phyloP scores from a whole-genome alignment of 148 eudicot species.

The Vaccinium corymbosum region DNA sequence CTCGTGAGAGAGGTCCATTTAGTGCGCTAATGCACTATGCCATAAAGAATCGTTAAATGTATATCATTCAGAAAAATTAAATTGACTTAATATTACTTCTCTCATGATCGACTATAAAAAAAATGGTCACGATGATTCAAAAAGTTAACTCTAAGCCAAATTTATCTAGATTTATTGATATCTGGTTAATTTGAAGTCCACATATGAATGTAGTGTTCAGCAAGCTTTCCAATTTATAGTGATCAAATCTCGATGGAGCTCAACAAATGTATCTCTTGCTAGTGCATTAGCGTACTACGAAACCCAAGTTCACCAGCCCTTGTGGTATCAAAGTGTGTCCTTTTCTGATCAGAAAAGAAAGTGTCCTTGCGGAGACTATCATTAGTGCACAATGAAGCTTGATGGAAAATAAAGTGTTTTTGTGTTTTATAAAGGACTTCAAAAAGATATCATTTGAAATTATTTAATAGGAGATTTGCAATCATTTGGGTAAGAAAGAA shows the following conservation, averaged over 20 bases:
- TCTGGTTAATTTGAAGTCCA: not conserved
- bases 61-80: not conserved
- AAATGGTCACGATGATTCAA: not conserved
- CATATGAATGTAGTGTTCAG: not conserved
- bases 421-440: constrained; percentile 7
- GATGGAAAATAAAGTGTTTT: constrained; percentile 16
- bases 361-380: not conserved
- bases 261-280: not conserved
- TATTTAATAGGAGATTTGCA: constrained; percentile 13
- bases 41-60: not conserved
- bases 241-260: not conserved
- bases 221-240: not conserved
- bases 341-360: not conserved
- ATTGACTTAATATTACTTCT: not conserved
- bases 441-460: constrained; percentile 18
- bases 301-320: not conserved
- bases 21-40: not conserved
- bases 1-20: not conserved
- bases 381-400: constrained; percentile 16
- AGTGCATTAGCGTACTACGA: not conserved
- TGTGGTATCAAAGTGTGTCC: not conserved
- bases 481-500: constrained; percentile 14
- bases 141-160: not conserved
- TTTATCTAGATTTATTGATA: not conserved
- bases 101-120: not conserved